phyloP scores from a whole-genome alignment of 148 eudicot species.

The Rhododendron ferrugineum region DNA sequence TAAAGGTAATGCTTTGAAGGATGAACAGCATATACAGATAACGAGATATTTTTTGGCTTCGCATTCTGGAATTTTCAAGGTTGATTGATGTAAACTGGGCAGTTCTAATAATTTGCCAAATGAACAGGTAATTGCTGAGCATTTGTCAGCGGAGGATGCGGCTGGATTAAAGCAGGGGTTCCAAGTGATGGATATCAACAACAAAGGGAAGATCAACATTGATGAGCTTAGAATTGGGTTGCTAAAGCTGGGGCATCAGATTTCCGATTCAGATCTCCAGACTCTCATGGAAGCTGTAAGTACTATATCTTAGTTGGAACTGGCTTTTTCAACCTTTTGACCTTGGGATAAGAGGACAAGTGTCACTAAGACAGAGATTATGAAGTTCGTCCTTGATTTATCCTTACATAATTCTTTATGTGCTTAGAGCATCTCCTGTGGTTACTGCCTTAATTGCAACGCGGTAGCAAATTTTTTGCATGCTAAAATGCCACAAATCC shows the following conservation, averaged over 20 bases:
- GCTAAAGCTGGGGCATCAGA: conserved; percentile 61
- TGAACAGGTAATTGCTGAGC: conserved; percentile 76
- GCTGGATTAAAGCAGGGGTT: conserved; percentile 74
- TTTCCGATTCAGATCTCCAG: conserved; percentile 68
- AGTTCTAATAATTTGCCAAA: not conserved
- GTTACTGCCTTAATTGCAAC: not conserved
- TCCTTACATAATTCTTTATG: not conserved
- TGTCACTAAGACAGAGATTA: not conserved
- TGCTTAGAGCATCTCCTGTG: not conserved
- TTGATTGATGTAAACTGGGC: not conserved
- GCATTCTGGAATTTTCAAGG: not conserved
- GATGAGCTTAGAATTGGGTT: conserved; percentile 57
- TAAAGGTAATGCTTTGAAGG: conserved; percentile 19
- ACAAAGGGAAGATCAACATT: conserved; percentile 55
- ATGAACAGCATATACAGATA: not conserved
- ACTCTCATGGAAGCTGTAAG: conserved; percentile 74
- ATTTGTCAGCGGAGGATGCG: conserved; percentile 71
- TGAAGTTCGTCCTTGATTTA: not conserved
- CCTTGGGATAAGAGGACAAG: not conserved
- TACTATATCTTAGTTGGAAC: not conserved
- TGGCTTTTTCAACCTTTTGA: not conserved
- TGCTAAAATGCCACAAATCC: not conserved
- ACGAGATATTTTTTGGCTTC: not conserved
- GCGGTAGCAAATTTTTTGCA: not conserved
- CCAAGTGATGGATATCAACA: conserved; percentile 54